These are phyloP conservation scores for Pseudogymnoascus sp. DNA, from an alignment of 2,329 filamentous ascomycete genomes.

Conservation along the genomic window DNA sequence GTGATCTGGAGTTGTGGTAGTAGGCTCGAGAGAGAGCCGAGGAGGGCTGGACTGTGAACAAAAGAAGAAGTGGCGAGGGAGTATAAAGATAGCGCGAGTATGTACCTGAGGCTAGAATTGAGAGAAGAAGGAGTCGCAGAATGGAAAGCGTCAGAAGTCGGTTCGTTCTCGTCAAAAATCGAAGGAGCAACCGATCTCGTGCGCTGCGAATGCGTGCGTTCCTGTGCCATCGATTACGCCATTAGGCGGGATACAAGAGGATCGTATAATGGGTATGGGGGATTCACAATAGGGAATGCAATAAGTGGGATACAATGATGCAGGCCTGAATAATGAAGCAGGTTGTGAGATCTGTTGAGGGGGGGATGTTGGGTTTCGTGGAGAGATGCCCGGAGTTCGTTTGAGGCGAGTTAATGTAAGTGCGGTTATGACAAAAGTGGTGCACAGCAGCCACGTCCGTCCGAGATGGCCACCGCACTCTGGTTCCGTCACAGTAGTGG, in stretches of 20 bases:
- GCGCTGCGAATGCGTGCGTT: slow-evolving; percentile 15
- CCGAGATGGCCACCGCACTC: slow-evolving; percentile 8
- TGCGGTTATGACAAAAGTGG: slow-evolving; percentile 10
- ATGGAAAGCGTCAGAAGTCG: slow-evolving; percentile 4
- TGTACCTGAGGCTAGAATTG: slow-evolving; percentile 11
- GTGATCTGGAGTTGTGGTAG: slow-evolving; percentile 11
- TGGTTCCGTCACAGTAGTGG: slow-evolving; percentile 9
- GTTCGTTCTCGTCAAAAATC: slow-evolving; percentile 12
- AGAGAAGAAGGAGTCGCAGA: slow-evolving; percentile 12
- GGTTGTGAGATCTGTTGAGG: not conserved
- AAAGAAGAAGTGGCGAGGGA: slow-evolving; percentile 2
- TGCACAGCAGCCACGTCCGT: slow-evolving; percentile 5
- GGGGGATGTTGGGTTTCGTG: not conserved
- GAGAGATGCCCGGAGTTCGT: not conserved
- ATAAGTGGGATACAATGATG: not conserved
- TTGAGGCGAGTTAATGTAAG: slow-evolving; percentile 9
- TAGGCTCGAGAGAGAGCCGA: not conserved
- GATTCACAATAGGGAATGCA: slow-evolving; percentile 4
- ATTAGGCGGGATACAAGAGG: slow-evolving; percentile 12
- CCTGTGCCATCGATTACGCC: slow-evolving; percentile 17
- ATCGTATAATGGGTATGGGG: not conserved
- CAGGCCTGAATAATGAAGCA: slow-evolving; percentile 1
- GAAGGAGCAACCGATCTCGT: slow-evolving; percentile 15
- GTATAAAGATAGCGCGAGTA: slow-evolving; percentile 9
- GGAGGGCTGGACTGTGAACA: not conserved